Percentiles rank a stretch among this genome's conserved stretches.
These are phyloP conservation scores for Mycena sp. DNA, from an alignment of 1,284 basidiomycete species.

Conservation along the genomic window DNA sequence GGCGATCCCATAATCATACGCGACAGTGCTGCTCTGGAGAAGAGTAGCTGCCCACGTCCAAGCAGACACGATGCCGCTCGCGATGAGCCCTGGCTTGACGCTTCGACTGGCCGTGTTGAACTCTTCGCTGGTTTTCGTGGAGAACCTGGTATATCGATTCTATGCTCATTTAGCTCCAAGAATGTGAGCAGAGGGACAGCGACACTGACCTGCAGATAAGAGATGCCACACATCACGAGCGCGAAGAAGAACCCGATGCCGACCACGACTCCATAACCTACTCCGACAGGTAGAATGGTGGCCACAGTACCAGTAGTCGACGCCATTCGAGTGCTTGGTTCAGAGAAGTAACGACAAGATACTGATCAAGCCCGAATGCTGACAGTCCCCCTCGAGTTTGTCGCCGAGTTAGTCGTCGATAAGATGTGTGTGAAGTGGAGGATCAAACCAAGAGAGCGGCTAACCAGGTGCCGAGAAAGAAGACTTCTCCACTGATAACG, in stretches of 20 bases:
- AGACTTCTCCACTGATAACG: no score
- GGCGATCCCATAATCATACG: slow-evolving; percentile 57
- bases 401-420: no score
- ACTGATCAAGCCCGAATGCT: no score
- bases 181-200: background rate
- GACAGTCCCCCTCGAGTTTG: no score
- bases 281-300: slow-evolving; percentile 14
- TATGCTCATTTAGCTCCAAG: no score
- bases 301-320: background rate
- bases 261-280: slow-evolving; percentile 22
- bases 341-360: no score
- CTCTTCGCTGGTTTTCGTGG: slow-evolving; percentile 19
- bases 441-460: no score
- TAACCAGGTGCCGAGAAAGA: slow-evolving; percentile 3
- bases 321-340: background rate
- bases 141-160: slow-evolving; percentile 22
- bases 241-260: slow-evolving; percentile 25
- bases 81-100: slow-evolving; percentile 23
- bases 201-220: slow-evolving; percentile 9
- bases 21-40: slow-evolving; percentile 64
- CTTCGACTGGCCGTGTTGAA: slow-evolving; percentile 25
- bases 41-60: slow-evolving; percentile 71
- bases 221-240: slow-evolving; percentile 10
- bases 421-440: no score
- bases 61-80: slow-evolving; percentile 53